Base-by-base conservation (phyloP, 345 rosid species). In the Melaleuca alternifolia region DNA sequence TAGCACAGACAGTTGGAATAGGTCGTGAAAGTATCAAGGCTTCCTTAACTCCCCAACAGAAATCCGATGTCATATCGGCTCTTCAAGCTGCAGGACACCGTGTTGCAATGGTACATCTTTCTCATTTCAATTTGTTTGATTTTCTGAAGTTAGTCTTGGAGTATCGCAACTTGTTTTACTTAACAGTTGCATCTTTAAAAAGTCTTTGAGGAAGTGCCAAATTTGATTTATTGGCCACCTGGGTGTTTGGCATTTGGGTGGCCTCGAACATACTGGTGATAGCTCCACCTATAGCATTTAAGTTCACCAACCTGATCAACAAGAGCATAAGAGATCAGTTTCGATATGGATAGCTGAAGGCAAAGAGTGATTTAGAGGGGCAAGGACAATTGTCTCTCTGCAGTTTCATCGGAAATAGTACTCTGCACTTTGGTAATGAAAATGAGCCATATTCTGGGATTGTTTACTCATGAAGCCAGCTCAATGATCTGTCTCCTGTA, bases 61-160 rank as follows among this genome's bases (percentile, higher is more conserved):
- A 96, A 87, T 92, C 95, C 18, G 88, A 86, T 86, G 88, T 93
- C 89, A 94, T 96, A 91, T 92, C 95, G 85, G 89, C 92, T 86
- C 96, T 97, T 89, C 98, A 95, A 91, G 90, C 92, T 44, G 93
- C 93, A 82, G 99, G 99, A 84, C 96, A 94, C 91, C 90, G 76
- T 51, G 94, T 96, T 88, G 99, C 98, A 28, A 96, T 97, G 99
- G 99, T 97, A 93, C 85, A 13, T 71, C 23, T 65, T 82, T 65
- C 87, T 46, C 41, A 41, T 76, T 33, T 71, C 30, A 8, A 50
- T 76, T 85, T 51, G 71, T 44, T n/a, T 37, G 52, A 30, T 50
- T 41, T 56, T 10, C 18, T n/a, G 33, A 59, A n/a, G 54, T 82
- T 18, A 14, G 10, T 71, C 37, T 41, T 50, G 10, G 11, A 11